Conservation (phyloP, 441 rosid species). For the Jatropha podagrica region DNA sequence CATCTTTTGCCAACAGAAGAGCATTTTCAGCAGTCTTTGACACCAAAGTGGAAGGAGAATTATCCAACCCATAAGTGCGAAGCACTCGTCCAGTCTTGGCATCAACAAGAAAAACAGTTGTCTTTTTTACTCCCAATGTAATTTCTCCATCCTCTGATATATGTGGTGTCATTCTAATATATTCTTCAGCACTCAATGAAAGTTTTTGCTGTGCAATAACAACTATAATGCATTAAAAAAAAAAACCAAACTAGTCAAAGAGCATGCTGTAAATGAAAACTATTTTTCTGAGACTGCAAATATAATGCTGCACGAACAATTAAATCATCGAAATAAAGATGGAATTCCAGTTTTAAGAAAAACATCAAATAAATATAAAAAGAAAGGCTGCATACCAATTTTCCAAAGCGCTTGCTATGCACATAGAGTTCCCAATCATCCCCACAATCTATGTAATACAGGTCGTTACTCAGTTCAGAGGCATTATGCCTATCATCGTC, state of each 20-base stretch:
- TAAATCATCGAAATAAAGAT: too few relatives aligned
- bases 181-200: conserved; percentile 52
- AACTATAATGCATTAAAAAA: background rate
- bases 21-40: conserved; percentile 35
- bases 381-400: conserved; percentile 38
- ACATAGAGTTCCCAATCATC: conserved; percentile 74
- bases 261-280: background rate
- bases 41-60: conserved; percentile 30
- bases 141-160: conserved; percentile 59
- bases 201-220: conserved; percentile 42
- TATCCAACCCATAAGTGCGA: conserved; percentile 47
- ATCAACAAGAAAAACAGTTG: conserved; percentile 66
- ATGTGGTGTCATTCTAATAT: conserved; percentile 52
- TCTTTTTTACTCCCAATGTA: conserved; percentile 63
- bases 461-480: conserved; percentile 45
- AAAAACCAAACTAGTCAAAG: background rate
- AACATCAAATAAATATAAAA: background rate
- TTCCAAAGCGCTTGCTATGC: conserved; percentile 47
- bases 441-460: conserved; percentile 69
- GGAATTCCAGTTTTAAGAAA: too few relatives aligned
- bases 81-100: conserved; percentile 67
- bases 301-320: background rate
- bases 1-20: conserved; percentile 40
- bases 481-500: conserved; percentile 42
- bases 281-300: background rate